A percentile compares a stretch with the other conserved stretches of the same genome.
Evolutionary conservation across 1,284 basidiomycete species (phyloP).

Genomic region (Ceratobasidium sp.): DNA sequence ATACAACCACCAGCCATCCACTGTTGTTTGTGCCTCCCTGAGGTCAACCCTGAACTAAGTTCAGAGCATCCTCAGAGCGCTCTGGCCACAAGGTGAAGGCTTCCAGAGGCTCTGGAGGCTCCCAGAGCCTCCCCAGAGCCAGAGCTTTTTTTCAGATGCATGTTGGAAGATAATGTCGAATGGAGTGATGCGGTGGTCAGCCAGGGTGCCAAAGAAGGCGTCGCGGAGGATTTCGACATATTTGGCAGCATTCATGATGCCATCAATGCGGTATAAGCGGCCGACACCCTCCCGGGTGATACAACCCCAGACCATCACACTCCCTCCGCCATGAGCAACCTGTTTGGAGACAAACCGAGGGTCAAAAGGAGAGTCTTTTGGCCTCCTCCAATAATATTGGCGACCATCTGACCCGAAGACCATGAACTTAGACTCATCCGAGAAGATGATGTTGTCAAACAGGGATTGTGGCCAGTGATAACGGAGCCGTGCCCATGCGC

Average conservation of each 20-base stretch:
- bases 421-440: neutral
- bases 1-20: too few relatives aligned
- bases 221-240: conserved; percentile 11
- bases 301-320: conserved; percentile 38
- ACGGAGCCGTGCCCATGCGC: neutral
- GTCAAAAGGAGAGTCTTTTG: neutral
- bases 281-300: conserved; percentile 33
- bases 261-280: conserved; percentile 3
- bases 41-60: too few relatives aligned
- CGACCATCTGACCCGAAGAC: conserved; percentile 1
- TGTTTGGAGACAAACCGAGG: conserved; percentile 6
- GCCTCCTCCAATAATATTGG: neutral
- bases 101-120: too few relatives aligned
- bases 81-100: too few relatives aligned
- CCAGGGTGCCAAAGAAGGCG: conserved; percentile 11
- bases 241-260: neutral
- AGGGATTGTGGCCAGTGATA: neutral
- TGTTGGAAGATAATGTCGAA: conserved; percentile 13
- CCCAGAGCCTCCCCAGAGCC: too few relatives aligned
- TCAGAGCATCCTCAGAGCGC: too few relatives aligned
- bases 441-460: conserved; percentile 6
- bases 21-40: too few relatives aligned
- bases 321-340: conserved; percentile 1
- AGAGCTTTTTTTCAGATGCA: too few relatives aligned
- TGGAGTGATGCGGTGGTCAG: neutral